These are phyloP conservation scores for Sergeia podlipaevii DNA, from an alignment of 208 protist genomes.

Conservation along the genomic window DNA sequence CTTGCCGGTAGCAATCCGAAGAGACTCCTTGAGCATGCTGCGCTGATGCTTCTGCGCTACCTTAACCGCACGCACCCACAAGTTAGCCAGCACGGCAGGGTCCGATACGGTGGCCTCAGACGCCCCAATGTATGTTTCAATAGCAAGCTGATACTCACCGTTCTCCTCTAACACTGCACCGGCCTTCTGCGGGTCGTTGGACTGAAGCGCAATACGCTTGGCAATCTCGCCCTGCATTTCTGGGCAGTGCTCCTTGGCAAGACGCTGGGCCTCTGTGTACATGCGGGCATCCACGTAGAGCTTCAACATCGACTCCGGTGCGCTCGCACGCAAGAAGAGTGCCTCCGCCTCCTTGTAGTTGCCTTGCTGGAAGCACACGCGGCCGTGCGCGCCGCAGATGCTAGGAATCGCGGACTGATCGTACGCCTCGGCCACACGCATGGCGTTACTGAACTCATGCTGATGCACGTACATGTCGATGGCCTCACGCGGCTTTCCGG, in stretches of 20 bases:
- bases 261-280: constrained; percentile 91
- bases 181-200: constrained; percentile 85
- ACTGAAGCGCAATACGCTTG: constrained; percentile 79
- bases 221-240: constrained; percentile 84
- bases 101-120: constrained; percentile 60
- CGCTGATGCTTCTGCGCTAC: constrained; percentile 92
- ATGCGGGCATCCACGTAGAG: constrained; percentile 93
- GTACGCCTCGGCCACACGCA: constrained; percentile 94
- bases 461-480: constrained; percentile 97
- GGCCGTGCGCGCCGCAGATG: constrained; percentile 91
- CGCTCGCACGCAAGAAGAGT: constrained; percentile 89
- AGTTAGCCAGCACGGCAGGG: constrained; percentile 63
- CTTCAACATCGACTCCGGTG: constrained; percentile 92
- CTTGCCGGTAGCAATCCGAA: constrained; percentile 61
- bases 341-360: constrained; percentile 91
- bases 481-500: constrained; percentile 95
- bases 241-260: constrained; percentile 89
- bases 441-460: constrained; percentile 95
- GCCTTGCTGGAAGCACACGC: constrained; percentile 79
- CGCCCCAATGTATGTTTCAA: constrained; percentile 93
- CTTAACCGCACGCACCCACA: constrained; percentile 95
- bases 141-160: constrained; percentile 92
- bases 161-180: constrained; percentile 90
- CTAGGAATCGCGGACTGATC: constrained; percentile 82
- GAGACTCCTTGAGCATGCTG: constrained; percentile 75